A percentile compares a stretch with the other conserved stretches of the same genome.
phyloP scores from a whole-genome alignment of 2,329 filamentous ascomycete species.

The Huntiella moniliformis region DNA sequence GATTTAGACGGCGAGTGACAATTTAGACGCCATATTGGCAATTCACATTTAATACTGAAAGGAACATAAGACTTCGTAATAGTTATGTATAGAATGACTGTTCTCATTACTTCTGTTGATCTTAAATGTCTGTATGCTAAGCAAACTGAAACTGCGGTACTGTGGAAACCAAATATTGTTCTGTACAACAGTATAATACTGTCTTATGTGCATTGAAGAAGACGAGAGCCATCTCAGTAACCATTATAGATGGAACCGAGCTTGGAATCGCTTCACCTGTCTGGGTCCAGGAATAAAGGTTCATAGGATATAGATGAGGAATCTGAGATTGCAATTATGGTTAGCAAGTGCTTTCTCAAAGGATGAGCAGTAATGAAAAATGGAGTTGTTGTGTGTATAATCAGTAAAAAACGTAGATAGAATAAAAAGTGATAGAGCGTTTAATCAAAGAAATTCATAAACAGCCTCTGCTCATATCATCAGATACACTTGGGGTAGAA shows the following conservation, averaged over 20 bases:
- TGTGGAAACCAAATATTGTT: no score
- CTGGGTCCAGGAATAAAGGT: constrained; percentile 9
- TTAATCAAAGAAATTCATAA: constrained; percentile 22
- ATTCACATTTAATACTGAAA: neutral
- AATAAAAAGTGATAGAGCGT: constrained; percentile 11
- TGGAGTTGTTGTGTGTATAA: constrained; percentile 2
- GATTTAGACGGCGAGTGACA: neutral
- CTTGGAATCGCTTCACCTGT: constrained; percentile 6
- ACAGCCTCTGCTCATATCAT: constrained; percentile 28
- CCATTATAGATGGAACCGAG: neutral
- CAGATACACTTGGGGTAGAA: constrained; percentile 16
- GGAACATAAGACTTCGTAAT: neutral
- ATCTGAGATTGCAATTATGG: constrained; percentile 1
- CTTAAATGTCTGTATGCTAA: no score
- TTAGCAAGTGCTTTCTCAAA: constrained; percentile 5
- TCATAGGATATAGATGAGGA: neutral
- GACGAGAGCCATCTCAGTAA: neutral
- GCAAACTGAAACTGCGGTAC: no score
- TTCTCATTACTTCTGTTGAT: neutral
- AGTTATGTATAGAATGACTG: neutral
- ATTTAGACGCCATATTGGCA: neutral
- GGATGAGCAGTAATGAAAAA: constrained; percentile 5
- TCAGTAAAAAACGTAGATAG: constrained; percentile 12
- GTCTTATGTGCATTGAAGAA: neutral
- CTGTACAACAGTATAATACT: no score